Percentiles rank a stretch among this genome's conserved stretches.
Conservation (phyloP, 768 basidiomycete species). For the Chalciporus pseudorubinellus region DNA sequence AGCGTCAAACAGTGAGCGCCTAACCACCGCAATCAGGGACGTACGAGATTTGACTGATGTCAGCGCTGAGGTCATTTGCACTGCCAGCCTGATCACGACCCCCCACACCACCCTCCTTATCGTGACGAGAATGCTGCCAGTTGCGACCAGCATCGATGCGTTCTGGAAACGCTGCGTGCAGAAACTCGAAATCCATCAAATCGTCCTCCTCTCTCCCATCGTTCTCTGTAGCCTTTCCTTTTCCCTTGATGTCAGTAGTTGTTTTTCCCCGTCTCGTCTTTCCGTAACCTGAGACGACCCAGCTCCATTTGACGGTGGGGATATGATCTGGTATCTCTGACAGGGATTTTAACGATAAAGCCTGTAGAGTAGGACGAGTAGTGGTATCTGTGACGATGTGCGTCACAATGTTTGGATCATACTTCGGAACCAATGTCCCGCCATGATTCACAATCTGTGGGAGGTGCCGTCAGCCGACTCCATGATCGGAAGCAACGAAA, state of each 20-base stretch:
- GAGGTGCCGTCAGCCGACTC: constrained; percentile 4
- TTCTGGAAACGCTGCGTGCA: constrained; percentile 47
- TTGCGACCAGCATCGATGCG: constrained; percentile 45
- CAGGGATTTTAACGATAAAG: constrained; percentile 49
- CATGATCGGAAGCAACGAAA: too few relatives aligned
- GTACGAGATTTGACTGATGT: constrained; percentile 50
- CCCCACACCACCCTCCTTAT: neutral
- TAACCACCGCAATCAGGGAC: constrained; percentile 16
- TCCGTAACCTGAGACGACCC: constrained; percentile 48
- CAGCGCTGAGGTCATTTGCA: constrained; percentile 20
- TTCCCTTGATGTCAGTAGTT: constrained; percentile 7
- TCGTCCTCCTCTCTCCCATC: constrained; percentile 3
- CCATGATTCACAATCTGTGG: constrained; percentile 62
- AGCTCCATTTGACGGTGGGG: constrained; percentile 62
- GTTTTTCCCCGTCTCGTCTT: constrained; percentile 17
- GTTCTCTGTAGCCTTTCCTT: constrained; percentile 11
- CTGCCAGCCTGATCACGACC: neutral
- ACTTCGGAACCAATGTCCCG: constrained; percentile 57
- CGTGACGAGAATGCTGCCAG: constrained; percentile 16
- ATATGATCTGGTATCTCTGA: constrained; percentile 63
- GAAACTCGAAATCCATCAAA: constrained; percentile 37
- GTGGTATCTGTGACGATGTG: constrained; percentile 60
- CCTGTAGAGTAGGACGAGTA: constrained; percentile 26
- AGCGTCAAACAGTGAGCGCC: constrained; percentile 10
- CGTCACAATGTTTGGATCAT: constrained; percentile 55